Conservation (phyloP, 116 monocot genomes). For the Trichopus zeylanicus region DNA sequence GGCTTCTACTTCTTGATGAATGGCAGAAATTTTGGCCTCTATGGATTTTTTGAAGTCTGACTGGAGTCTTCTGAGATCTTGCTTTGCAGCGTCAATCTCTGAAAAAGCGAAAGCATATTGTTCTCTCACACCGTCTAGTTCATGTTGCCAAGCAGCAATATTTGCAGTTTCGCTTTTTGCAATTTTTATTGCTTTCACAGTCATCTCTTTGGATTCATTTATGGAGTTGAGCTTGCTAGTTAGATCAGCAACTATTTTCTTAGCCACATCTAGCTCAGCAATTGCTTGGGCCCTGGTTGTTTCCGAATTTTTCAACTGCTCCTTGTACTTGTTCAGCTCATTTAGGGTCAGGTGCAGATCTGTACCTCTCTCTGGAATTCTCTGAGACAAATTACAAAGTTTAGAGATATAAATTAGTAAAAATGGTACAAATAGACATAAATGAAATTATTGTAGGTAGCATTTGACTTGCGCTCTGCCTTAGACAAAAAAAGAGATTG, state of each 20-base stretch:
- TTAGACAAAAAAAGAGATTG: too few species aligned
- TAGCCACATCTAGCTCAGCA: constrained; percentile 48
- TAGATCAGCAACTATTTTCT: constrained; percentile 34
- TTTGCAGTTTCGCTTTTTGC: constrained; percentile 5
- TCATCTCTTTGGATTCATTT: constrained; percentile 53
- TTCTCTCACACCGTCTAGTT: constrained; percentile 42
- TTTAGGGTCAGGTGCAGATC: constrained; percentile 56
- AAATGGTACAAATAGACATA: background rate
- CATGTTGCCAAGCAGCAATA: constrained; percentile 19
- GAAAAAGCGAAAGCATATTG: constrained; percentile 36
- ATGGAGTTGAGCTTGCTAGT: constrained; percentile 37
- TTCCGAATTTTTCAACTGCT: constrained; percentile 54
- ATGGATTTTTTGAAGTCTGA: constrained; percentile 48
- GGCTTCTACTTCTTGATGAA: constrained; percentile 39
- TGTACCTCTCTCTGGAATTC: constrained; percentile 36
- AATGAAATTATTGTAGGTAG: background rate
- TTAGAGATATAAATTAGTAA: background rate
- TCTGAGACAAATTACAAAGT: constrained; percentile 18
- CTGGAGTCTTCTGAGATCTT: constrained; percentile 44
- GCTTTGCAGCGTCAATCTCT: constrained; percentile 54
- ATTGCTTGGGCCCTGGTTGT: constrained; percentile 30
- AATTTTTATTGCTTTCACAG: background rate
- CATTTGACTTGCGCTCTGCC: too few species aligned
- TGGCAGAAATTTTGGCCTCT: constrained; percentile 45
- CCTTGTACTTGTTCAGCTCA: constrained; percentile 57